Evolutionary conservation across 2,329 filamentous ascomycete species (phyloP).

Genomic region (Cordyceps cicadae): DNA sequence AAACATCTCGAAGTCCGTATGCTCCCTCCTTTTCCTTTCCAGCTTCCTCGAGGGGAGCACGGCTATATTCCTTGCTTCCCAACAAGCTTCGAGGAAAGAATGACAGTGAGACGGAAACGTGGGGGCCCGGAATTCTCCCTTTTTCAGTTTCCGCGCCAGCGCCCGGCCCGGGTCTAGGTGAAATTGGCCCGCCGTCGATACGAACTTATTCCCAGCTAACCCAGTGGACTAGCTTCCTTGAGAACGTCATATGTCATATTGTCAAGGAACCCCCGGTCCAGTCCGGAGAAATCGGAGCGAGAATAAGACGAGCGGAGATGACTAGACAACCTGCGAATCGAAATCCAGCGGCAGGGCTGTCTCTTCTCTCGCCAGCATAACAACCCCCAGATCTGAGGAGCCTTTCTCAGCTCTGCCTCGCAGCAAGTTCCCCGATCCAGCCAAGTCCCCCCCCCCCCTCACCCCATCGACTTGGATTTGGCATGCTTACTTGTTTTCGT

Average conservation of each 20-base stretch:
- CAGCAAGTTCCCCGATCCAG: background rate
- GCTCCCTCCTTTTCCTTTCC: background rate
- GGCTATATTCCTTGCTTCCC: background rate
- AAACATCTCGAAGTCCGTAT: background rate
- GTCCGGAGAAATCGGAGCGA: background rate
- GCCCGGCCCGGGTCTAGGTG: background rate
- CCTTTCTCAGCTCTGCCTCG: background rate
- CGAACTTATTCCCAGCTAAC: background rate
- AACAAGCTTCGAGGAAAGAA: too few relatives aligned
- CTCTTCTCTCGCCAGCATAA: too few relatives aligned
- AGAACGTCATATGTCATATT: background rate
- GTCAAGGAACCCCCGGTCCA: background rate
- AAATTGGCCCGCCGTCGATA: background rate
- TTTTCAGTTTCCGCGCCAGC: background rate
- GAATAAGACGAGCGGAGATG: background rate
- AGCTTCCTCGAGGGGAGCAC: background rate
- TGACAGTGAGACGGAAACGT: too few relatives aligned
- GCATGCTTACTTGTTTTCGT: background rate
- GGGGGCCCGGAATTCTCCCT: background rate
- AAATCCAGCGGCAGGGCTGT: background rate
- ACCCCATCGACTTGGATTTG: background rate
- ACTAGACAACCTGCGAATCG: too few relatives aligned
- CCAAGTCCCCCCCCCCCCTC: background rate
- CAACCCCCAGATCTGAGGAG: too few relatives aligned
- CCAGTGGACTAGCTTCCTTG: too few relatives aligned